Evolutionary conservation across 2,329 filamentous ascomycete species (phyloP), one percentile per base, ranked within the genome.

Genomic region (Aspergillus tubingensis): DNA sequence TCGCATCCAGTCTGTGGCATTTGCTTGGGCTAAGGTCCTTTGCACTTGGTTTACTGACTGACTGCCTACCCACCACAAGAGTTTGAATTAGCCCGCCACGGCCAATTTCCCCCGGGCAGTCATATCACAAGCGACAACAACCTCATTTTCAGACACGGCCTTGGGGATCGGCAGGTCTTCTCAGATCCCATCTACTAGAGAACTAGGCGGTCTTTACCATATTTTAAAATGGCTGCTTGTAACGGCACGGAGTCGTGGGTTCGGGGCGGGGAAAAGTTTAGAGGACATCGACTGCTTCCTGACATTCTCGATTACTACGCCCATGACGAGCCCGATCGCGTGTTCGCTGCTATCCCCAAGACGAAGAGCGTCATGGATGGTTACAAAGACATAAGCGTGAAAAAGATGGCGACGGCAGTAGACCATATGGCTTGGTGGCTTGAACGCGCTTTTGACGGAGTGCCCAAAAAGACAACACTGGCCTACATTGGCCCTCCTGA

Each of bases 221-320:
- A n/a, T 19, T 8, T 11, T 7, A 50, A 10, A 17, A 50, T 50
- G 47, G 47, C 15, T 11, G 25, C 5, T 19, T 30, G 23, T 17
- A 30, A 50, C n/a, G 47, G 47, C 25, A 50, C 47, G 8, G 47
- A 30, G 25, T 50, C 47, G 15, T 50, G 47, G 47, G 25, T 30
- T 50, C 47, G 25, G 13, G 47, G 47, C n/a, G 47, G 23, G 47
- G 47, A 50, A 27, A 27, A 50, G 47, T 50, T 50, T 5, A 50
- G 47, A 50, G 47, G 47, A 32, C 47, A 50, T 25, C 47, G 47
- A 10, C 47, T 50, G 47, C 47, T 50, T 32, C 47, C 47, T n/a
- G 25, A 50, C 47, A 50, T 50, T 10, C 25, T 50, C 25, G 47
- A 50, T 27, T 50, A 50, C n/a, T 50, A 32, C 25, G 47, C 47